Conservation (phyloP, 2,329 filamentous ascomycete genomes). For the Botrytis paeoniae region DNA sequence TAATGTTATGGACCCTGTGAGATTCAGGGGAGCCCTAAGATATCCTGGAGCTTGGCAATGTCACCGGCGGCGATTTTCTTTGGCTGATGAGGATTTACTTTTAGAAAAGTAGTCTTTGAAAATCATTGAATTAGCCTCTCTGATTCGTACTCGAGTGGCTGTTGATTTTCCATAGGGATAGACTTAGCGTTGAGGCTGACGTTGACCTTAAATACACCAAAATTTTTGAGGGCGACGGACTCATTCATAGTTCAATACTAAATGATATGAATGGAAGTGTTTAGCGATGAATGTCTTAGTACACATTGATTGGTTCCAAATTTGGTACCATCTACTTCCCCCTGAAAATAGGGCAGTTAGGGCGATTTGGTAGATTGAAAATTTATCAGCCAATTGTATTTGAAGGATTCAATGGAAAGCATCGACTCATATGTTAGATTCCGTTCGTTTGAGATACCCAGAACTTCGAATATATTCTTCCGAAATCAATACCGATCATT, state of each 20-base stretch:
- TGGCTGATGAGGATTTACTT: not conserved
- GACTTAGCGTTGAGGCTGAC: not conserved
- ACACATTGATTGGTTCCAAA: not conserved
- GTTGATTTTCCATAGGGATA: not conserved
- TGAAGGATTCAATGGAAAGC: not conserved
- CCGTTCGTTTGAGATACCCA: not conserved
- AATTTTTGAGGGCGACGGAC: not conserved
- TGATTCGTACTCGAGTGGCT: not conserved
- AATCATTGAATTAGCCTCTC: not conserved
- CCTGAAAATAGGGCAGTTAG: conserved; percentile 2
- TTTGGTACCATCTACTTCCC: not conserved
- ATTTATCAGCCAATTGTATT: not conserved
- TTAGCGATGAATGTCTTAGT: not conserved
- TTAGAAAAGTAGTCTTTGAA: not conserved
- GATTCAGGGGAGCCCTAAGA: conserved; percentile 1
- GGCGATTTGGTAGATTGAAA: not conserved
- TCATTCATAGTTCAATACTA: not conserved
- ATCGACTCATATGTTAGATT: not conserved
- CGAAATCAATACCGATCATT: not conserved
- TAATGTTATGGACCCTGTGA: not conserved
- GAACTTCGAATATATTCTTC: not conserved
- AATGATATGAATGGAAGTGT: not conserved
- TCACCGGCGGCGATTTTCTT: not conserved
- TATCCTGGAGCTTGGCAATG: not conserved
- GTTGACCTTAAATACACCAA: not conserved